Conservation (phyloP, 116 monocot genomes). For the Dioscorea cayenensis region DNA sequence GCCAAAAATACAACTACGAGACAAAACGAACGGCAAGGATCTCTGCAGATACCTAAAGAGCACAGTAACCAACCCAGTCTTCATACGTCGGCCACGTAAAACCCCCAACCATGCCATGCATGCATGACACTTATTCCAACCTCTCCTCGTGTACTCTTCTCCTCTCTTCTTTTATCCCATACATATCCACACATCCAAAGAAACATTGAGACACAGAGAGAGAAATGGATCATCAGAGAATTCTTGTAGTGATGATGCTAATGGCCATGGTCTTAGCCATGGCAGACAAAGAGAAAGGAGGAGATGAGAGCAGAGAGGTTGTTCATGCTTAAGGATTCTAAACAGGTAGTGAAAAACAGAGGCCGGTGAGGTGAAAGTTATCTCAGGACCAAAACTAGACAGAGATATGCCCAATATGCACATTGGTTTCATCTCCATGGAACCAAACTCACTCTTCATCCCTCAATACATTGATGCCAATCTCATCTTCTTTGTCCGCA, state of each 20-base stretch:
- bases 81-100: constrained; percentile 6
- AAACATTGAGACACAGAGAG: neutral
- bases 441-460: constrained; percentile 80
- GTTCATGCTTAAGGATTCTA: constrained; percentile 49
- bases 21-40: no score
- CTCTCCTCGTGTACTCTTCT: constrained; percentile 1
- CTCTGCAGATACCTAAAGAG: no score
- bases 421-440: constrained; percentile 79
- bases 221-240: neutral
- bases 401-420: constrained; percentile 38
- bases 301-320: constrained; percentile 11
- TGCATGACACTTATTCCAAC: constrained; percentile 3
- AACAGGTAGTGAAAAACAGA: constrained; percentile 66
- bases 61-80: neutral
- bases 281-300: neutral
- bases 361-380: constrained; percentile 59
- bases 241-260: neutral
- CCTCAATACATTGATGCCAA: constrained; percentile 81
- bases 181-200: neutral
- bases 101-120: constrained; percentile 2
- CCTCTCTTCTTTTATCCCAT: neutral
- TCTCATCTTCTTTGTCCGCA: constrained; percentile 57
- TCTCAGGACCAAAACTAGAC: constrained; percentile 25
- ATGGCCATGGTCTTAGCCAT: neutral
- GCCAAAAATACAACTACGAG: no score